Percentiles rank a stretch among this genome's conserved stretches.
Conservation (phyloP, 2,329 filamentous ascomycete genomes). For the Colletotrichum higginsianum region DNA sequence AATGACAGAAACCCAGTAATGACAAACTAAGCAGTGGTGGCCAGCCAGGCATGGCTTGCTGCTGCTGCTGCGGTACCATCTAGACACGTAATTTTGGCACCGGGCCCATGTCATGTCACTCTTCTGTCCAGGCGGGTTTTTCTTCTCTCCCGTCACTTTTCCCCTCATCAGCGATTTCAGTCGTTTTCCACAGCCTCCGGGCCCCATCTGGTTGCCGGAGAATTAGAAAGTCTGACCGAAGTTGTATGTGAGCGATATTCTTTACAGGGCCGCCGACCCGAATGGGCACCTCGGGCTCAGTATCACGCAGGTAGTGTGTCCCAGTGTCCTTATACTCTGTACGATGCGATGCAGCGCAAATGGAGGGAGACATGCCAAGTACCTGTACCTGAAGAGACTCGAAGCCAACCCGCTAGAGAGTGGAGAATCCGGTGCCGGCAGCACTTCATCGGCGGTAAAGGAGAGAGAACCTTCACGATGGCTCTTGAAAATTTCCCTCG, state of each 20-base stretch:
- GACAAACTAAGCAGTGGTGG: too few species aligned
- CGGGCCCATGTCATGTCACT: conserved; percentile 23
- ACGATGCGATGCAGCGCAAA: not conserved
- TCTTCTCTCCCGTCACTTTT: conserved; percentile 5
- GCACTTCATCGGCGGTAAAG: conserved; percentile 12
- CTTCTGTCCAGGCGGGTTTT: too few species aligned
- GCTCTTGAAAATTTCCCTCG: conserved; percentile 30
- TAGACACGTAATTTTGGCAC: conserved; percentile 28
- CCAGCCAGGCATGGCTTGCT: too few species aligned
- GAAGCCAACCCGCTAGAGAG: conserved; percentile 20
- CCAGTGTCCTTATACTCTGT: not conserved
- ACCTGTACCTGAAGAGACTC: conserved; percentile 18
- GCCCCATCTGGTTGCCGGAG: conserved; percentile 10
- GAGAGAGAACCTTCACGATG: conserved; percentile 41
- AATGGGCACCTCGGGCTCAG: not conserved
- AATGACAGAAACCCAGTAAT: too few species aligned
- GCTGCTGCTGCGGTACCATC: conserved; percentile 14
- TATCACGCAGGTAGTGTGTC: not conserved
- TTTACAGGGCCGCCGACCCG: conserved; percentile 36
- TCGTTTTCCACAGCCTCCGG: conserved; percentile 8
- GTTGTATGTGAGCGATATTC: conserved; percentile 33
- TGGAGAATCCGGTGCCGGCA: conserved; percentile 35
- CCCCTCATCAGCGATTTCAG: conserved; percentile 6
- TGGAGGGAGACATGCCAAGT: conserved; percentile 1
- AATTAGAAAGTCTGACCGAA: conserved; percentile 18